A percentile compares a stretch with the other conserved stretches of the same genome.
Conservation (phyloP, 2,329 filamentous ascomycete genomes). For the Neonectria hederae region DNA sequence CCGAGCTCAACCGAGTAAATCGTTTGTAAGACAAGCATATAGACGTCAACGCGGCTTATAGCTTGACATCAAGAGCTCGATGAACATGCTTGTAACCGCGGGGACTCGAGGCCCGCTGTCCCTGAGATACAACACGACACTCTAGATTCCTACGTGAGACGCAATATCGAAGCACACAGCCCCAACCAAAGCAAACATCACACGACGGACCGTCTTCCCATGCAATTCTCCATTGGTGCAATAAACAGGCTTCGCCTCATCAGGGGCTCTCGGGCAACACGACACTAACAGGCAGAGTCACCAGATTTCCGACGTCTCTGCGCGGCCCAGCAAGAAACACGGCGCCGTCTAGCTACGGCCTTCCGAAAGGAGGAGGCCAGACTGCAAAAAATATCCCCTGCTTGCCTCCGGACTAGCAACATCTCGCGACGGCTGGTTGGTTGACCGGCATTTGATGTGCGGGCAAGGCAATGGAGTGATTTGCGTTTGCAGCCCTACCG, state of each 20-base stretch:
- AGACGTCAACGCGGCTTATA: too few species aligned
- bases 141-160: neutral
- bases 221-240: conserved; percentile 7
- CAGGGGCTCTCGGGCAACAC: conserved; percentile 16
- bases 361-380: conserved; percentile 13
- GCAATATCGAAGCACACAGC: neutral
- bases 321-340: conserved; percentile 14
- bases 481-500: conserved; percentile 17
- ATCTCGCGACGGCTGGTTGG: conserved; percentile 22
- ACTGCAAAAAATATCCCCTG: neutral
- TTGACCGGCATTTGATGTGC: conserved; percentile 38
- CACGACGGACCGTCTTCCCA: conserved; percentile 8
- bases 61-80: too few species aligned
- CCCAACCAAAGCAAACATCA: conserved; percentile 2
- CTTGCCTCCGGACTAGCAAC: neutral
- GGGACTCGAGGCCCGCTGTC: neutral
- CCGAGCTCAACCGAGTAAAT: conserved; percentile 10
- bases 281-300: conserved; percentile 20
- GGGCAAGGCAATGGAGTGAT: conserved; percentile 21
- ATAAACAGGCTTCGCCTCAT: conserved; percentile 21
- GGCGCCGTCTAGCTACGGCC: neutral
- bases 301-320: conserved; percentile 24
- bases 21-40: neutral
- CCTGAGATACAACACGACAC: neutral
- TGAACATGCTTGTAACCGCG: neutral